Evolutionary conservation across 345 rosid genomes (phyloP), one percentile per base, ranked within the genome.

Genomic region (Dimocarpus longan): DNA sequence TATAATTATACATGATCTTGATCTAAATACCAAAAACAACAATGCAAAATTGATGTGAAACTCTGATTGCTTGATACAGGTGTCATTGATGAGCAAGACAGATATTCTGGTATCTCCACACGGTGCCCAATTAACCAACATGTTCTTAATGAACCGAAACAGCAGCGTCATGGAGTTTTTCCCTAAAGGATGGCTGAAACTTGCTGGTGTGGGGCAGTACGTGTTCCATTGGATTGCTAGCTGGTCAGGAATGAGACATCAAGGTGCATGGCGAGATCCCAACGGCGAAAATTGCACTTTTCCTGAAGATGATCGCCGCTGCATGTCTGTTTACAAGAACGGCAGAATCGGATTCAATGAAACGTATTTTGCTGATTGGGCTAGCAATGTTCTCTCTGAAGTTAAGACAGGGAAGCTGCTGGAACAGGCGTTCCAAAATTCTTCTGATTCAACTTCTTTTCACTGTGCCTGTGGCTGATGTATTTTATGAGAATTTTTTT

Each of bases 141-240:
- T 89, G 86, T 85, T 94, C 90, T 84, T 94, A 13, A 90, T 91
- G 97, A 85, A 92, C 71, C 82, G 76, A 73, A 80, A 90, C 73
- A 91, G 95, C 85, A 92, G 95, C 26, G 91, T 91, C 6, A 88
- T 90, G 95, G 94, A 92, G 78, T 92, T 94, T 76, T 86, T 85
- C 78, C 93, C 97, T 0, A 91, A 90, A 66, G 97, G 98, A 10
- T 91, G 97, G 97, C 81, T 86, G 37, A 87, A 88, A 62, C 87
- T 86, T 19, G 95, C 98, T 3, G 94, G 97, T 1, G 93, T 90
- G 3, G 97, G 95, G 42, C 97, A 92, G 63, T 88, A 70, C 72
- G 97, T 94, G 46, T 88, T 11, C 37, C 89, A 85, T 4, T 91
- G 96, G 97, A 85, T 87, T 1, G 93, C 93, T 44, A 90, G 93